Evolutionary conservation across 1,284 basidiomycete genomes (phyloP).

Genomic region (Ceratobasidium sp.): DNA sequence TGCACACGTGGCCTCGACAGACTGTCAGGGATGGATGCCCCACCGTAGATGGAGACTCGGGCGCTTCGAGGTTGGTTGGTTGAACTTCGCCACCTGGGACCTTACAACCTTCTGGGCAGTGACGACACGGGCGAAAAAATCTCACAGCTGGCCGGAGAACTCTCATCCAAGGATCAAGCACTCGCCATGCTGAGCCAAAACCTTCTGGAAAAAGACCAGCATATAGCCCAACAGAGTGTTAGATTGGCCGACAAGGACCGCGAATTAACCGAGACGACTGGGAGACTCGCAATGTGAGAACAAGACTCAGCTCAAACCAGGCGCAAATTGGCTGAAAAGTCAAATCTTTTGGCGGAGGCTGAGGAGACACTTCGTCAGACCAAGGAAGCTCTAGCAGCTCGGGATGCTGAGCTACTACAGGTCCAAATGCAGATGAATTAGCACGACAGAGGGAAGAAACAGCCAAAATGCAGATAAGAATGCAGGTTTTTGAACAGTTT

Average conservation of each 20-base stretch:
- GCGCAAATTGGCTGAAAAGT: no score
- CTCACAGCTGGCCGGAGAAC: no score
- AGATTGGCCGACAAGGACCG: no score
- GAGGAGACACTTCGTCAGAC: not conserved
- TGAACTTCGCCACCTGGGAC: no score
- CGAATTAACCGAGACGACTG: no score
- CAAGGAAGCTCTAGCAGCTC: not conserved
- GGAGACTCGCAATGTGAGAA: no score
- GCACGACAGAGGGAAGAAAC: not conserved
- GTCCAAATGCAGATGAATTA: not conserved
- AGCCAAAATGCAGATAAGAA: not conserved
- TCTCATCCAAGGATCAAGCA: not conserved
- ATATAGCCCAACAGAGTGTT: no score
- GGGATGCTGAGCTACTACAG: not conserved
- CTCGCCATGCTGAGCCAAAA: no score
- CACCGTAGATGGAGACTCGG: constrained; percentile 2
- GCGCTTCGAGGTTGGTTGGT: not conserved
- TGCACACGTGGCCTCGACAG: not conserved
- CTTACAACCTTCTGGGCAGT: not conserved
- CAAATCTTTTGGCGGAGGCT: no score
- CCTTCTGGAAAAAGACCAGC: no score
- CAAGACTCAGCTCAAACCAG: no score
- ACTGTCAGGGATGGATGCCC: not conserved
- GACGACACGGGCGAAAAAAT: not conserved
- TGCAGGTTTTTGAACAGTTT: not conserved